A percentile compares a stretch with the other conserved stretches of the same genome.
These are phyloP conservation scores for Lactarius tabidus DNA, from an alignment of 768 basidiomycete species.

Conservation along the genomic window DNA sequence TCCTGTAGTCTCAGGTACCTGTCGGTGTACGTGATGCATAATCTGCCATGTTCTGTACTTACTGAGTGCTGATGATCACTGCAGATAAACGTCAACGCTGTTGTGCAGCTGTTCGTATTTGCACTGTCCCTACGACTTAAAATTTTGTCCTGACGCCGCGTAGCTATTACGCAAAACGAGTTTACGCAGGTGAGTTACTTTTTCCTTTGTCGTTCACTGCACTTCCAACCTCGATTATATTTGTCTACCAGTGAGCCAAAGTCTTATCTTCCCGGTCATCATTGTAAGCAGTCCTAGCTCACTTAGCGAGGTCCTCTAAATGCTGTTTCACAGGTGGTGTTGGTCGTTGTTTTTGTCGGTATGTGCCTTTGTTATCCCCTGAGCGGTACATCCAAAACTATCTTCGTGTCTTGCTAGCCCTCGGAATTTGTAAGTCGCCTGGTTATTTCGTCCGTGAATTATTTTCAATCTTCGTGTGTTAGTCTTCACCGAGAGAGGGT, in stretches of 20 bases:
- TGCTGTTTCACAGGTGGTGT: too few species aligned
- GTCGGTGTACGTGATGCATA: background rate
- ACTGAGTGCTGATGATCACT: background rate
- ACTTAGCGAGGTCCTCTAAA: too few species aligned
- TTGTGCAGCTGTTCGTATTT: background rate
- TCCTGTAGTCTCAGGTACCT: background rate
- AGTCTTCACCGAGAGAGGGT: background rate
- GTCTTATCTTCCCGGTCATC: background rate
- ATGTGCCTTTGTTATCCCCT: too few species aligned
- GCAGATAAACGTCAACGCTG: background rate
- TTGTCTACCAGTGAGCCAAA: background rate
- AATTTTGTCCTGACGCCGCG: background rate
- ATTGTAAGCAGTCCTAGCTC: background rate
- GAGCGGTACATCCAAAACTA: background rate
- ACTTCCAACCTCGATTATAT: background rate
- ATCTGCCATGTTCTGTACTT: background rate
- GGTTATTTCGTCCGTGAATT: background rate
- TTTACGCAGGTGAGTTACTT: background rate
- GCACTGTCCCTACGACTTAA: background rate
- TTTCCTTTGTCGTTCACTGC: background rate
- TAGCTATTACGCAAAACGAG: too few species aligned
- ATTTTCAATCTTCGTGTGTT: background rate
- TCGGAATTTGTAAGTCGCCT: background rate
- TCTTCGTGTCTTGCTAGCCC: background rate
- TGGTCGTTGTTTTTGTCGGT: too few species aligned